These are phyloP conservation scores for Vigna reflexopilosa DNA, from an alignment of 306 rosid genomes.

Conservation along the genomic window DNA sequence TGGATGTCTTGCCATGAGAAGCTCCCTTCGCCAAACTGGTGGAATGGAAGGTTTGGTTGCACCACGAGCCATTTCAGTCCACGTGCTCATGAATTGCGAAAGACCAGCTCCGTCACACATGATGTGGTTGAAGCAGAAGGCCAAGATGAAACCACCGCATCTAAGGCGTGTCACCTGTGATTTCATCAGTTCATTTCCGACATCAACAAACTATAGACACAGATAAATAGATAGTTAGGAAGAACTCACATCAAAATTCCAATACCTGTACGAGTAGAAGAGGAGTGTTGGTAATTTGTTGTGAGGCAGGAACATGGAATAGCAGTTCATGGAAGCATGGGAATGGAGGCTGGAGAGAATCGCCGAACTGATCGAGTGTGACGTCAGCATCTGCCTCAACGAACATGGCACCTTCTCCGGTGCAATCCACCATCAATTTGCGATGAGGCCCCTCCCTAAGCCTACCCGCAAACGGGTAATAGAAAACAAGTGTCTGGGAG, in stretches of 20 bases:
- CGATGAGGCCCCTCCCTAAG: conserved; percentile 35
- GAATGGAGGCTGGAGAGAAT: conserved; percentile 53
- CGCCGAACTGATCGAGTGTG: conserved; percentile 41
- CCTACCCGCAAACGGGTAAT: conserved; percentile 47
- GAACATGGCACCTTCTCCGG: neutral
- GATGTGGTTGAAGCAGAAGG: neutral
- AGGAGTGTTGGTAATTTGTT: conserved; percentile 38
- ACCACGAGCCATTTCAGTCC: conserved; percentile 32
- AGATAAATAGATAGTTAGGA: too few species aligned
- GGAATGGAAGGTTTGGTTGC: conserved; percentile 28
- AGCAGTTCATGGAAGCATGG: conserved; percentile 53
- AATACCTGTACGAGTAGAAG: conserved; percentile 48
- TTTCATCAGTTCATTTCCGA: too few species aligned
- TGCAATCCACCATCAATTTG: conserved; percentile 55
- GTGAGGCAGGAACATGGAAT: conserved; percentile 49
- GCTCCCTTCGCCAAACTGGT: conserved; percentile 42
- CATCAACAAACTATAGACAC: too few species aligned
- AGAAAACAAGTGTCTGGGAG: conserved; percentile 22
- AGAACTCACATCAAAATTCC: too few species aligned
- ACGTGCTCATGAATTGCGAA: neutral
- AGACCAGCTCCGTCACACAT: conserved; percentile 7
- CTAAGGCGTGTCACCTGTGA: conserved; percentile 41
- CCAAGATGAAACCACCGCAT: conserved; percentile 43
- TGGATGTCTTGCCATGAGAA: conserved; percentile 33
- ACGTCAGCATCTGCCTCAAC: conserved; percentile 16